These are phyloP conservation scores for Suillus sp. DNA, from an alignment of 768 basidiomycete genomes.

Conservation along the genomic window DNA sequence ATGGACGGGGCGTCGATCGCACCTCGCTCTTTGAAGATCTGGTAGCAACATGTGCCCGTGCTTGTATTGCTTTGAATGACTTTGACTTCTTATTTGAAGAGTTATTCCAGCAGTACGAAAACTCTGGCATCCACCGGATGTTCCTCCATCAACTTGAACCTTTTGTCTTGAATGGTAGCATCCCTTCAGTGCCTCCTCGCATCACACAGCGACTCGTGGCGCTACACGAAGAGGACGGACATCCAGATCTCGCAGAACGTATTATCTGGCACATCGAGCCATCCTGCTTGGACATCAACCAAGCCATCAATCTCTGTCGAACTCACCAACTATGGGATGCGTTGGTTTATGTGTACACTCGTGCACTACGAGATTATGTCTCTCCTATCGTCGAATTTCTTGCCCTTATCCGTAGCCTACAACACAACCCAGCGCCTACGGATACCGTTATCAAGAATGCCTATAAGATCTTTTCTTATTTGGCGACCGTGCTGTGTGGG, in stretches of 20 bases:
- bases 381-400: constrained; percentile 87
- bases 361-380: constrained; percentile 85
- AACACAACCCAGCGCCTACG: constrained; percentile 33
- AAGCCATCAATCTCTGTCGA: constrained; percentile 86
- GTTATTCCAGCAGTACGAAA: constrained; percentile 86
- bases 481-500: constrained; percentile 79
- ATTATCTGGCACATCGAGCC: constrained; percentile 98
- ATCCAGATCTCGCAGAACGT: constrained; percentile 78
- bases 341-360: constrained; percentile 90
- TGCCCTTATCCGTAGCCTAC: constrained; percentile 57
- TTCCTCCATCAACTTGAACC: constrained; percentile 82
- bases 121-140: constrained; percentile 80
- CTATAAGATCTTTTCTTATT: constrained; percentile 90
- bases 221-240: constrained; percentile 69
- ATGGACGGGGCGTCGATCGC: constrained; percentile 90
- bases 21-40: constrained; percentile 89
- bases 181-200: constrained; percentile 79
- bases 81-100: constrained; percentile 92
- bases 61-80: constrained; percentile 79
- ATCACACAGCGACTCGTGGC: constrained; percentile 85
- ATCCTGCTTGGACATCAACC: constrained; percentile 87
- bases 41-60: constrained; percentile 73
- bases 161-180: constrained; percentile 73
- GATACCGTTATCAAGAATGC: constrained; percentile 71
- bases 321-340: constrained; percentile 87